These are phyloP conservation scores for Salvia hispanica DNA, from an alignment of 257 asterid species.

Conservation along the genomic window DNA sequence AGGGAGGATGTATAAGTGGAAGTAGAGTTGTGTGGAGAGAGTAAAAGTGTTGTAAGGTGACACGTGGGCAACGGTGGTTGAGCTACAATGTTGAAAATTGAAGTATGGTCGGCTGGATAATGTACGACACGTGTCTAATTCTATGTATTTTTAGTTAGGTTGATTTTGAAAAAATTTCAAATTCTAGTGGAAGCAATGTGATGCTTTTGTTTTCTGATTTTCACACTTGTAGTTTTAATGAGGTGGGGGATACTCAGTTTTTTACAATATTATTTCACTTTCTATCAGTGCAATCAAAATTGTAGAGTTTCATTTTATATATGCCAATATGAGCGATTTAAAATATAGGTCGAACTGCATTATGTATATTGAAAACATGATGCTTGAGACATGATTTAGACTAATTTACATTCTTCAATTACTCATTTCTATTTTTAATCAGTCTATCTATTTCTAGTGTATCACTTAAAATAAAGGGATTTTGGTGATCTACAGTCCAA, in stretches of 20 bases:
- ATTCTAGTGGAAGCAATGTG: not conserved
- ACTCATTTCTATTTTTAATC: too few species aligned
- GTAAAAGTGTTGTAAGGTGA: constrained; percentile 33
- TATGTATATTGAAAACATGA: too few species aligned
- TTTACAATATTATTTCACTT: not conserved
- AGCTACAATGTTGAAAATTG: constrained; percentile 64
- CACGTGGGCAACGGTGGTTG: constrained; percentile 77
- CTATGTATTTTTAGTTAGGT: not conserved
- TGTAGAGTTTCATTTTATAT: too few species aligned
- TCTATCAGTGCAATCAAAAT: too few species aligned
- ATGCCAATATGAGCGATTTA: too few species aligned
- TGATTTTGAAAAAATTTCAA: constrained; percentile 26
- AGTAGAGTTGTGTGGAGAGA: constrained; percentile 30
- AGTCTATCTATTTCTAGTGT: too few species aligned
- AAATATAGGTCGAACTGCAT: too few species aligned
- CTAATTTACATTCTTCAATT: too few species aligned
- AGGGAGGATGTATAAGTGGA: constrained; percentile 39
- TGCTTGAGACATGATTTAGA: too few species aligned
- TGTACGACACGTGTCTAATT: constrained; percentile 44
- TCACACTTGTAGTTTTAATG: constrained; percentile 23
- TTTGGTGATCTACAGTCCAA: too few species aligned
- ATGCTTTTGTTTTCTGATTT: constrained; percentile 16
- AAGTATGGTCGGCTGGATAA: constrained; percentile 56
- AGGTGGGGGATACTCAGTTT: not conserved
- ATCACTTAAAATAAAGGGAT: too few species aligned